phyloP scores from a whole-genome alignment of 495 filamentous ascomycete species.

The Lophium mytilinum region DNA sequence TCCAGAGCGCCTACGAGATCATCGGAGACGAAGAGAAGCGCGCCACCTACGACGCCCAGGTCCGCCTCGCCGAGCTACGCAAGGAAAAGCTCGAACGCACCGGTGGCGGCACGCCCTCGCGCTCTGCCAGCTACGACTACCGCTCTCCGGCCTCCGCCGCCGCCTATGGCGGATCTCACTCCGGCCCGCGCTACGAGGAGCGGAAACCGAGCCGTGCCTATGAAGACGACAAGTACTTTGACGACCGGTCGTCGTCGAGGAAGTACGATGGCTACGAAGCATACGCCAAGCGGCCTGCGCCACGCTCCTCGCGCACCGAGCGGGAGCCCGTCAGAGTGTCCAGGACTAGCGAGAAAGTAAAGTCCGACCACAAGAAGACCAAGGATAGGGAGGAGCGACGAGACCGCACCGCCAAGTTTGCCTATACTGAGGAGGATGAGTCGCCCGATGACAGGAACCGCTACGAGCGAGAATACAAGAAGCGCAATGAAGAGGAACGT shows the following conservation, averaged over 20 bases:
- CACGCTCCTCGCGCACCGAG: conserved; percentile 15
- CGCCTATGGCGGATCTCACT: conserved; percentile 8
- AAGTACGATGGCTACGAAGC: conserved; percentile 28
- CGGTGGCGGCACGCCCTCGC: conserved; percentile 27
- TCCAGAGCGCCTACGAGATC: conserved; percentile 88
- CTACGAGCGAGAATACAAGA: conserved; percentile 15
- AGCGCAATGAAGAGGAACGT: conserved; percentile 2
- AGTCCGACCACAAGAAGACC: conserved; percentile 22
- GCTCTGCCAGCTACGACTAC: conserved; percentile 22
- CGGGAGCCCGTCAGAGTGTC: conserved; percentile 10
- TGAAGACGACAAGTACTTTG: conserved; percentile 27
- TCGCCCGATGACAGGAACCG: conserved; percentile 17
- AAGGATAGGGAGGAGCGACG: conserved; percentile 23
- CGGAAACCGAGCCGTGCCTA: conserved; percentile 17
- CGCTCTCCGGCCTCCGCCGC: conserved; percentile 16
- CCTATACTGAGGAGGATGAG: conserved; percentile 15
- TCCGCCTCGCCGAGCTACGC: conserved; percentile 53
- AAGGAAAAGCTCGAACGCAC: conserved; percentile 43
- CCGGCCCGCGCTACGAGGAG: conserved; percentile 24
- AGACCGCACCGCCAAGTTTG: conserved; percentile 17
- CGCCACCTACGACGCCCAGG: conserved; percentile 67
- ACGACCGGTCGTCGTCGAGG: conserved; percentile 19
- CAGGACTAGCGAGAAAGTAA: conserved; percentile 16
- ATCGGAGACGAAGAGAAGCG: conserved; percentile 70
- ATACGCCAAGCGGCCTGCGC: conserved; percentile 13